A percentile compares a stretch with the other conserved stretches of the same genome.
Conservation (phyloP, 768 basidiomycete species). For the Gymnopilus dilepis region DNA sequence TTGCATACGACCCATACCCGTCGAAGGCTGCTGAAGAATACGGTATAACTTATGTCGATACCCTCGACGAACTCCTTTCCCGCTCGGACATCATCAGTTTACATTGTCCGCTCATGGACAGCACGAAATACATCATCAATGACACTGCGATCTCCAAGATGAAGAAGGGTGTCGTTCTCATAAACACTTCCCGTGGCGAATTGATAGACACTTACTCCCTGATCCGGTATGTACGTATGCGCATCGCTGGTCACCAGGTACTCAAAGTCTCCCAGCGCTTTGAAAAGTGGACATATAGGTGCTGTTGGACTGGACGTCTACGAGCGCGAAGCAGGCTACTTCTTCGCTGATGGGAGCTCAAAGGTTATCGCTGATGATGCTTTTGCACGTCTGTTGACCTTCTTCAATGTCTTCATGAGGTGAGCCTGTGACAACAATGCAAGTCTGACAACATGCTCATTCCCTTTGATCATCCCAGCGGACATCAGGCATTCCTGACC, state of each 20-base stretch:
- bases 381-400: constrained; percentile 49
- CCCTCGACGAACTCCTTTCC: constrained; percentile 39
- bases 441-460: too few relatives aligned
- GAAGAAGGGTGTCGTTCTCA: constrained; percentile 46
- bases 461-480: constrained; percentile 33
- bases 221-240: constrained; percentile 44
- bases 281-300: constrained; percentile 44
- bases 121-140: constrained; percentile 47
- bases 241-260: too few relatives aligned
- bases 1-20: constrained; percentile 47
- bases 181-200: constrained; percentile 50
- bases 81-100: constrained; percentile 47
- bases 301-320: constrained; percentile 52
- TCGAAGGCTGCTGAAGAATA: constrained; percentile 37
- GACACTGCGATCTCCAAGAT: constrained; percentile 41
- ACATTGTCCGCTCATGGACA: constrained; percentile 44
- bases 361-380: constrained; percentile 51
- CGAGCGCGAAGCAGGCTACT: constrained; percentile 46
- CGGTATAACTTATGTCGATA: constrained; percentile 43
- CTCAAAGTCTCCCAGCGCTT: constrained; percentile 34
- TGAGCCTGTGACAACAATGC: too few relatives aligned
- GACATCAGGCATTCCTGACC: constrained; percentile 50
- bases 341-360: constrained; percentile 47
- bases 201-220: constrained; percentile 47
- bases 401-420: constrained; percentile 52